phyloP scores from a whole-genome alignment of 805 yeast genomes.

The Ogataea populi-albae region DNA sequence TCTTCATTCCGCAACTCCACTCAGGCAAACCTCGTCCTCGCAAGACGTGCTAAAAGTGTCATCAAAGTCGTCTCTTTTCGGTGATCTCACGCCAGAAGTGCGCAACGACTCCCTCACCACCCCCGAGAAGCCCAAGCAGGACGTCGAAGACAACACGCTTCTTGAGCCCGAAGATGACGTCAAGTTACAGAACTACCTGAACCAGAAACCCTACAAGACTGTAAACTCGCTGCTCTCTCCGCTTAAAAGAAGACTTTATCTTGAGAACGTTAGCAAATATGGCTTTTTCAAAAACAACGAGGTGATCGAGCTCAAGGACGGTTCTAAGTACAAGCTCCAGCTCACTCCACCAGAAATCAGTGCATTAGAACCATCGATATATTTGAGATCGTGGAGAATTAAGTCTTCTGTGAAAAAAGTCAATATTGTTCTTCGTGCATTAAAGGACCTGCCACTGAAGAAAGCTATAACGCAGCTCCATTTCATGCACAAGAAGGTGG shows the following conservation, averaged over 20 bases:
- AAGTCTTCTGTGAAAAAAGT: slow-evolving; percentile 90
- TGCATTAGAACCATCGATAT: slow-evolving; percentile 84
- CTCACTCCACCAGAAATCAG: slow-evolving; percentile 67
- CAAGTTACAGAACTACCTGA: slow-evolving; percentile 47
- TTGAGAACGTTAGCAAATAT: slow-evolving; percentile 54
- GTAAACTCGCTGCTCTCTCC: slow-evolving; percentile 62
- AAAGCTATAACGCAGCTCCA: slow-evolving; percentile 91
- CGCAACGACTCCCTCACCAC: slow-evolving; percentile 5
- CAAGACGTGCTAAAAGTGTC: slow-evolving; percentile 2
- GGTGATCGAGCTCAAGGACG: slow-evolving; percentile 41
- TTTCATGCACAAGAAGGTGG: slow-evolving; percentile 75
- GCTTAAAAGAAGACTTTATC: slow-evolving; percentile 63
- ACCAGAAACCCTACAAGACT: slow-evolving; percentile 53
- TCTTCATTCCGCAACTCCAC: slow-evolving; percentile 2
- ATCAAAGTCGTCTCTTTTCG: slow-evolving; percentile 26
- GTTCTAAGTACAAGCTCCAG: slow-evolving; percentile 45
- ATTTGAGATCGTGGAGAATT: slow-evolving; percentile 73
- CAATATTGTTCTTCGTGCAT: slow-evolving; percentile 70
- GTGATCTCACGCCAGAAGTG: slow-evolving; percentile 23
- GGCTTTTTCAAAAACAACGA: slow-evolving; percentile 70
- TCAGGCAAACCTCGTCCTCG: slow-evolving; percentile 4
- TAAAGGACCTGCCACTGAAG: slow-evolving; percentile 66
- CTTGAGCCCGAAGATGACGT: slow-evolving; percentile 31
- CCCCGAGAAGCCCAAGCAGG: slow-evolving; percentile 2
- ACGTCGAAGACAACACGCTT: slow-evolving; percentile 7